Evolutionary conservation across 805 yeast species (phyloP).

Genomic region (Saccharomycopsis guyanensis): DNA sequence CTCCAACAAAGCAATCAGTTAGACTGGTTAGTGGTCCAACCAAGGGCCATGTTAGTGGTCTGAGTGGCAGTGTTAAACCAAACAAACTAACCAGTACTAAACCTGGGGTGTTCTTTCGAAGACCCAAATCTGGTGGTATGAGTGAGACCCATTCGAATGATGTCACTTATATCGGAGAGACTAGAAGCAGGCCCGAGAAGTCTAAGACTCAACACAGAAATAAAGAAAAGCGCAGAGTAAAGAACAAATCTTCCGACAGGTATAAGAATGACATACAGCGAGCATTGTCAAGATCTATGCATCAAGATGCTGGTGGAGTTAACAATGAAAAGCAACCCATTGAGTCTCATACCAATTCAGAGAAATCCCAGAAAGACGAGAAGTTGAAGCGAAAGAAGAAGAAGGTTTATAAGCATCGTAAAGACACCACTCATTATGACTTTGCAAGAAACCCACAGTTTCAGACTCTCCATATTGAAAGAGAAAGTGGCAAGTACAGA

Average conservation of each 20-base stretch:
- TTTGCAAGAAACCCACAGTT: constrained; percentile 14
- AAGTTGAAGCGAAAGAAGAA: background rate
- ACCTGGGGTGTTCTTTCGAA: background rate
- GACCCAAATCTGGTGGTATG: background rate
- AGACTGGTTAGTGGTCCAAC: too few species aligned
- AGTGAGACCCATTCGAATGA: too few species aligned
- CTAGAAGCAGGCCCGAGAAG: too few species aligned
- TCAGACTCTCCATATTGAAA: constrained; percentile 15
- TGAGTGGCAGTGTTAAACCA: background rate
- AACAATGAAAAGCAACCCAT: background rate
- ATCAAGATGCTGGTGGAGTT: background rate
- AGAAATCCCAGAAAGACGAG: background rate
- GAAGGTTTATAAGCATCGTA: constrained; percentile 1
- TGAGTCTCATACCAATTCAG: too few species aligned
- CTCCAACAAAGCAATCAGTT: background rate
- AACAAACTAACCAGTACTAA: too few species aligned
- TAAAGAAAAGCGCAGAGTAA: background rate
- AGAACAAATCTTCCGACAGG: background rate
- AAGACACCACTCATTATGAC: constrained; percentile 10
- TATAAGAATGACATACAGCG: too few species aligned
- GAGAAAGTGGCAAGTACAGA: background rate
- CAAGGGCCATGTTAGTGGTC: too few species aligned
- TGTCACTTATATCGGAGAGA: too few species aligned
- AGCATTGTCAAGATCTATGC: background rate
- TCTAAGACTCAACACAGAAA: background rate